A percentile compares a stretch with the other conserved stretches of the same genome.
Evolutionary conservation across 2,329 filamentous ascomycete genomes (phyloP).

Genomic region (Cercospora sojina): DNA sequence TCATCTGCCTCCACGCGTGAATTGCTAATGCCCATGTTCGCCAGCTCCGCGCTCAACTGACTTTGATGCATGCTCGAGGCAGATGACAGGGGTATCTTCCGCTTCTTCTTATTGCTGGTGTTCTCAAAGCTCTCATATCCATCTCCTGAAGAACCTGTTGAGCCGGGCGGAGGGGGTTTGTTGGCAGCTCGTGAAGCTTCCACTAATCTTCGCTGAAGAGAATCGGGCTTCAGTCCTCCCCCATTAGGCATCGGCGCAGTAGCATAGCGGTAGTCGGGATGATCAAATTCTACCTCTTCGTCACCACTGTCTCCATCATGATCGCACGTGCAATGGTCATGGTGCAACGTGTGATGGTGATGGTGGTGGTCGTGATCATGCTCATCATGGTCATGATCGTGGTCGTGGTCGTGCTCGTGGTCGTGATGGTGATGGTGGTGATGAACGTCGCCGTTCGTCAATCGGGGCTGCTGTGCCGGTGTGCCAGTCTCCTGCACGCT

Average conservation of each 20-base stretch:
- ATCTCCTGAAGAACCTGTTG: constrained; percentile 70
- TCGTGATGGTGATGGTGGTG: constrained; percentile 35
- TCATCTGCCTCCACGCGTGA: constrained; percentile 42
- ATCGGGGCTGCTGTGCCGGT: constrained; percentile 24
- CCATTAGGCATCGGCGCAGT: constrained; percentile 39
- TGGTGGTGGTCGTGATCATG: constrained; percentile 33
- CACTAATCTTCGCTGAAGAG: constrained; percentile 38
- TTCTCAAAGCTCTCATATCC: constrained; percentile 98
- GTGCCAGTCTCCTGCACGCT: constrained; percentile 27
- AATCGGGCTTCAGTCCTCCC: constrained; percentile 32
- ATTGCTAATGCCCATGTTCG: constrained; percentile 59
- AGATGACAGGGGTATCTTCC: constrained; percentile 90
- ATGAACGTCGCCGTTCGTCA: constrained; percentile 29
- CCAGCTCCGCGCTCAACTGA: constrained; percentile 62
- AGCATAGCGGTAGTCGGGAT: constrained; percentile 41
- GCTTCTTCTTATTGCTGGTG: constrained; percentile 98
- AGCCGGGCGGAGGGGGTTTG: constrained; percentile 45
- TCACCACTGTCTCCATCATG: constrained; percentile 62
- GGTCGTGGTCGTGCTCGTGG: constrained; percentile 42
- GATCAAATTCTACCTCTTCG: constrained; percentile 51
- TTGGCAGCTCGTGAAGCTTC: constrained; percentile 37
- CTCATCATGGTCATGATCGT: constrained; percentile 47
- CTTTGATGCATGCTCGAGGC: constrained; percentile 62
- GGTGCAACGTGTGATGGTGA: constrained; percentile 27
- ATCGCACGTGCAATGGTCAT: constrained; percentile 47